Percentiles rank a stretch among this genome's conserved stretches.
Conservation (phyloP, 2,329 filamentous ascomycete species). For the Talaromyces rugulosus region DNA sequence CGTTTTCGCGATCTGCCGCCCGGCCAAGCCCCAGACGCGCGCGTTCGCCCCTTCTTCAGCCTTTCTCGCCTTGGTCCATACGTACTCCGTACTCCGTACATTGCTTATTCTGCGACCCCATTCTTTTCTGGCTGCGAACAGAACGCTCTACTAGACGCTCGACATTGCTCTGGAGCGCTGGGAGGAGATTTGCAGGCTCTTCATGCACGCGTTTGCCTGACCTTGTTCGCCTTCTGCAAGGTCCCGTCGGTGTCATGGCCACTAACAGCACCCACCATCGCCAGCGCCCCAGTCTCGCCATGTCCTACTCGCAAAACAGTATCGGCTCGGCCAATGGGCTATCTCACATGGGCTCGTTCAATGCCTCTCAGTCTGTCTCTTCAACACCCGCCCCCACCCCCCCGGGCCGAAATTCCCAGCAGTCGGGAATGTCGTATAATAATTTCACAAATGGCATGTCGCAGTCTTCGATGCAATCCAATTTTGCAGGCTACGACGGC, state of each 20-base stretch:
- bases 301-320: conserved; percentile 39
- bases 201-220: conserved; percentile 11
- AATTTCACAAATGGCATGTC: conserved; percentile 35
- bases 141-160: not conserved
- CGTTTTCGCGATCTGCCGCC: not conserved
- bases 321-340: conserved; percentile 35
- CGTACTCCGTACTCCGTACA: not conserved
- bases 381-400: conserved; percentile 44
- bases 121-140: not conserved
- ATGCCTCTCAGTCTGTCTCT: conserved; percentile 41
- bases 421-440: conserved; percentile 38
- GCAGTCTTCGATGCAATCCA: conserved; percentile 26
- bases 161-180: not conserved
- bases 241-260: conserved; percentile 21
- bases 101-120: not conserved
- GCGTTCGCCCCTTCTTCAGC: not conserved
- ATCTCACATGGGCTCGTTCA: conserved; percentile 37
- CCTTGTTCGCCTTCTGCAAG: not conserved
- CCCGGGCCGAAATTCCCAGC: conserved; percentile 37
- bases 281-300: conserved; percentile 25
- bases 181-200: not conserved
- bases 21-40: not conserved
- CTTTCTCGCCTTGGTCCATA: not conserved
- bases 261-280: conserved; percentile 25
- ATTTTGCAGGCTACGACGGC: conserved; percentile 38